Evolutionary conservation across 805 yeast species (phyloP), one percentile per base, ranked within the genome.

Genomic region (Blastobotrys muscicola): DNA sequence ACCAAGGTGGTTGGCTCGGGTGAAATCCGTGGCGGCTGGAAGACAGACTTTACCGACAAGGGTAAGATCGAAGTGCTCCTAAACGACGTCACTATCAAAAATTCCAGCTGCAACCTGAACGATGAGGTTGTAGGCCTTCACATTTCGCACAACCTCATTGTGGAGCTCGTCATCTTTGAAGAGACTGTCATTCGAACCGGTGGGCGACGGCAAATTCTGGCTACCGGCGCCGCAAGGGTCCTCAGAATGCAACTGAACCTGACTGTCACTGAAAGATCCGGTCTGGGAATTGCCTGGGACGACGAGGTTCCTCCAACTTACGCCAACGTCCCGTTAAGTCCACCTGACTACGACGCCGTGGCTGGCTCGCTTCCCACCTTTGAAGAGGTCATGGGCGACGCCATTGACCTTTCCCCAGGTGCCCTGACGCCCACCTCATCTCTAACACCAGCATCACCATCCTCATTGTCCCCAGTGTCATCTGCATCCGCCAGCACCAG

Each of bases 251-350:
- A 89, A 61, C 90, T 92, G 65, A 81, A 82, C 51, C 55, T 90
- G n/a, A 68, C 70, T 2, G 64, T 92, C 15, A 83, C 95, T 2
- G 97, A 89, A 59, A 71, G 97, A 47, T 82, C 95, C 0, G 99
- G 99, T 0, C 70, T 92, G 35, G 98, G 98, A 3, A 85, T 92
- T 29, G 83, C 97, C 0, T 92, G 98, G 97, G 97, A 90, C 62
- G 97, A 90, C 58, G 98, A 92, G 62, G 97, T 94, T 12, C 99
- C 99, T 2, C 99, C 99, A 1, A 83, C 87, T 14, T 92, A 92
- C 56, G 85, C 78, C 43, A 90, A 86, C 51, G 87, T 92, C 14
- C 78, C 94, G 0, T 69, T 85, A 36, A 78, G 89, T 15, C 98
- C 98, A 0, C 98, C 98, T 1, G 76, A 78, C 2, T 90, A 92